Conservation (phyloP, 768 basidiomycete species). For the Coprinopsis sp. region DNA sequence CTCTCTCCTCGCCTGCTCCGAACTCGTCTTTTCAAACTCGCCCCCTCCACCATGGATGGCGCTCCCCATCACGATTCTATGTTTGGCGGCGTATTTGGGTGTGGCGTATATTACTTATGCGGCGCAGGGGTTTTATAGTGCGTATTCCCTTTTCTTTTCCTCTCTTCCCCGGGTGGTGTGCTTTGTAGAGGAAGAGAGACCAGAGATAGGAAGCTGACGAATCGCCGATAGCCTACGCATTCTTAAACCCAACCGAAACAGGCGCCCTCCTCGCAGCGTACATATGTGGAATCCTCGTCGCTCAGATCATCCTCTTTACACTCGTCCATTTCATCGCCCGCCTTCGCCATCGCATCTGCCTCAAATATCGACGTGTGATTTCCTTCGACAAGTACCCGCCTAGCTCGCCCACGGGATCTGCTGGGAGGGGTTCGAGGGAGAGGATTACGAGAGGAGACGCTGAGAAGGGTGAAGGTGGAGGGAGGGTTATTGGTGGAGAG, state of each 20-base stretch:
- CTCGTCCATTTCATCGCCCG: conserved; percentile 39
- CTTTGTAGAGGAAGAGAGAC: no score
- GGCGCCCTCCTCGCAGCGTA: conserved; percentile 50
- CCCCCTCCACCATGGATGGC: conserved; percentile 50
- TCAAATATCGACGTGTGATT: neutral
- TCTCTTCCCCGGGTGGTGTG: no score
- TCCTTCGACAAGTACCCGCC: neutral
- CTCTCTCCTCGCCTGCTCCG: conserved; percentile 48
- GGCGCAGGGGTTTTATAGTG: conserved; percentile 63
- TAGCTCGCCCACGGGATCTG: no score
- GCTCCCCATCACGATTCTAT: conserved; percentile 40
- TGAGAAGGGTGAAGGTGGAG: no score
- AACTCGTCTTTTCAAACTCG: conserved; percentile 50
- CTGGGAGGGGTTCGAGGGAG: no score
- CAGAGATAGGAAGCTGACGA: no score
- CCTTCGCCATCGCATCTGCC: conserved; percentile 27
- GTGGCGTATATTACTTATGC: conserved; percentile 64
- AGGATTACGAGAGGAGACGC: no score
- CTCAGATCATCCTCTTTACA: conserved; percentile 46
- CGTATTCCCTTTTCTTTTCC: conserved; percentile 18
- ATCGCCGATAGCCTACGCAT: conserved; percentile 50
- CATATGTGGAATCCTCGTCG: conserved; percentile 55
- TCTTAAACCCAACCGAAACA: conserved; percentile 49
- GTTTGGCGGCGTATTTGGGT: conserved; percentile 55
- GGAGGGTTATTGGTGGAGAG: no score